A percentile compares a stretch with the other conserved stretches of the same genome.
Conservation (phyloP, 805 yeast species). For the Saccharomyces mikatae region DNA sequence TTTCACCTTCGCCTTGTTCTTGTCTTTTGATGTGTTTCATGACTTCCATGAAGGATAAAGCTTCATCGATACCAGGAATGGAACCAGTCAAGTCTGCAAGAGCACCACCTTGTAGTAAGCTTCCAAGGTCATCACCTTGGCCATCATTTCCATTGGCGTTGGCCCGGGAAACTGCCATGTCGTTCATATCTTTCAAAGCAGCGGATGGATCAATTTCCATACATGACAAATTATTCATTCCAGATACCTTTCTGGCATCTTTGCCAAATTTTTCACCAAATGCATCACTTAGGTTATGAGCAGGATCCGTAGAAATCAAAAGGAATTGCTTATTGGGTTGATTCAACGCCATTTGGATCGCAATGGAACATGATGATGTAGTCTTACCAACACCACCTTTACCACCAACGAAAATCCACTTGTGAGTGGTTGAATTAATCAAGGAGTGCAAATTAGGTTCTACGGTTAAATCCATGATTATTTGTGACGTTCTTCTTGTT, state of each 20-base stretch:
- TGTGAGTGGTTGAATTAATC: conserved; percentile 59
- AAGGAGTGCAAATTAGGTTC: conserved; percentile 69
- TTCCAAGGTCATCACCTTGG: conserved; percentile 28
- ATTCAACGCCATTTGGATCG: conserved; percentile 81
- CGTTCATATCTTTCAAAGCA: conserved; percentile 80
- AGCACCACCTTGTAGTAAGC: conserved; percentile 32
- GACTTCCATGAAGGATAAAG: conserved; percentile 94
- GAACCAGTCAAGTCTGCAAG: conserved; percentile 81
- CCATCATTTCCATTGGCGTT: conserved; percentile 37
- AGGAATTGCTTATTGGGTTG: conserved; percentile 77
- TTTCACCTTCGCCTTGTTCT: conserved; percentile 34
- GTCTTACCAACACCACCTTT: conserved; percentile 99
- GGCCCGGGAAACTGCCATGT: conserved; percentile 32
- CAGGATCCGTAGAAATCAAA: conserved; percentile 95
- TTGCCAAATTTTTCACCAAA: conserved; percentile 97
- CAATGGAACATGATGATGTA: conserved; percentile 90
- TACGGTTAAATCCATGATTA: conserved; percentile 45
- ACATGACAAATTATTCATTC: conserved; percentile 79
- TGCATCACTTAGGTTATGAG: conserved; percentile 95
- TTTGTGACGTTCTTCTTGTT: not conserved
- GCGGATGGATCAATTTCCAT: conserved; percentile 98
- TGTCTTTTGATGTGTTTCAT: conserved; percentile 90
- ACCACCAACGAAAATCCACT: conserved; percentile 98
- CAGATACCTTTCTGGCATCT: conserved; percentile 90
- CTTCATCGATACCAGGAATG: conserved; percentile 98